Percentiles rank a stretch among this genome's conserved stretches.
Evolutionary conservation across 352 stramenopile species (phyloP).

Genomic region (Phytophthora ramorum): DNA sequence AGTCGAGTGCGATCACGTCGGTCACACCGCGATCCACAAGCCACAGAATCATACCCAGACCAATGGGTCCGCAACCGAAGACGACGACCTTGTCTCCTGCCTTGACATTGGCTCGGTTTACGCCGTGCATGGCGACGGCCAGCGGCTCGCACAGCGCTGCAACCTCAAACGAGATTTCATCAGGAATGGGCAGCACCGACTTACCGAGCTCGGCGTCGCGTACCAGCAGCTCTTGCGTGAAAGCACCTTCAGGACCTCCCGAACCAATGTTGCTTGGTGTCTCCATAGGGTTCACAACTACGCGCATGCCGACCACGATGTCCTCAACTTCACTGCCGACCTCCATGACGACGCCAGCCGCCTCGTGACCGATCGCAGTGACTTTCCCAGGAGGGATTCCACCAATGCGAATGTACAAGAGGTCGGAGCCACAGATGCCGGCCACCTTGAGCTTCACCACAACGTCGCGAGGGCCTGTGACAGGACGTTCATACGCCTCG

Average conservation of each 20-base stretch:
- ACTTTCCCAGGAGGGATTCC: slow-evolving; percentile 31
- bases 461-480: slow-evolving; percentile 24
- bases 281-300: slow-evolving; percentile 36
- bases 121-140: slow-evolving; percentile 30
- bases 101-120: slow-evolving; percentile 35
- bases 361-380: slow-evolving; percentile 32
- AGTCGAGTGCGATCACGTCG: slow-evolving; percentile 29
- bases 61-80: slow-evolving; percentile 33
- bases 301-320: slow-evolving; percentile 31
- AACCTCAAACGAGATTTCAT: slow-evolving; percentile 28
- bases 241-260: slow-evolving; percentile 25
- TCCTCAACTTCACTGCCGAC: slow-evolving; percentile 29
- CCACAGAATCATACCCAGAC: slow-evolving; percentile 34
- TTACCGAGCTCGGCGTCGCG: slow-evolving; percentile 27
- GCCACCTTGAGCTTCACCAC: slow-evolving; percentile 35
- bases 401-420: slow-evolving; percentile 35
- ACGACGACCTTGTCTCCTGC: slow-evolving; percentile 34
- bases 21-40: slow-evolving; percentile 30
- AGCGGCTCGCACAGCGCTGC: slow-evolving; percentile 32
- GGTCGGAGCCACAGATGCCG: slow-evolving; percentile 35
- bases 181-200: slow-evolving; percentile 36
- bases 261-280: slow-evolving; percentile 37
- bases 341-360: slow-evolving; percentile 30
- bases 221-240: slow-evolving; percentile 33
- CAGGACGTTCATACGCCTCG: slow-evolving; percentile 32